phyloP scores from a whole-genome alignment of 805 yeast genomes.

The Ogataea minuta region DNA sequence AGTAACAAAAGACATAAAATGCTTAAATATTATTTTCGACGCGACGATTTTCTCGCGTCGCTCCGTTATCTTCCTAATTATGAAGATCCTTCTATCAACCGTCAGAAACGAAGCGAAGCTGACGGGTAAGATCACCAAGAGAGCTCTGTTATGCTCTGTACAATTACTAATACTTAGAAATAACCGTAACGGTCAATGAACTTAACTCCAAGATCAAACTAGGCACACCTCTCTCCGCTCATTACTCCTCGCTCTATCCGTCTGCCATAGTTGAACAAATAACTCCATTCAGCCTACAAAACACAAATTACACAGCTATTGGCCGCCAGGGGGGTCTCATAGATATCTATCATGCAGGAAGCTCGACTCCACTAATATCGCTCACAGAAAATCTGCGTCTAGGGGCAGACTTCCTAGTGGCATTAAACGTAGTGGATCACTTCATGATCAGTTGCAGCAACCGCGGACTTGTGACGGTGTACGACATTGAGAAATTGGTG shows the following conservation, averaged over 20 bases:
- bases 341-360: slow-evolving; percentile 16
- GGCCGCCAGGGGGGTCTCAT: slow-evolving; percentile 22
- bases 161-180: slow-evolving; percentile 13
- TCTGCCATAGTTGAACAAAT: slow-evolving; percentile 20
- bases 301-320: slow-evolving; percentile 15
- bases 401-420: slow-evolving; percentile 22
- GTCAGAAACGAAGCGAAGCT: slow-evolving; percentile 21
- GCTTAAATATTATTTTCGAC: slow-evolving; percentile 5
- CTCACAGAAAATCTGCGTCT: slow-evolving; percentile 19
- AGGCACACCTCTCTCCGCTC: slow-evolving; percentile 4
- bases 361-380: slow-evolving; percentile 11
- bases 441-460: slow-evolving; percentile 25
- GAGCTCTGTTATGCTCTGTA: slow-evolving; percentile 14
- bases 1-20: background rate
- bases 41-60: slow-evolving; percentile 11
- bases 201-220: slow-evolving; percentile 6
- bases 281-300: slow-evolving; percentile 6
- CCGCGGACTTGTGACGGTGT: slow-evolving; percentile 24
- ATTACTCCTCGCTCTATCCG: slow-evolving; percentile 7
- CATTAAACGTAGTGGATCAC: slow-evolving; percentile 18
- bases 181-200: slow-evolving; percentile 9
- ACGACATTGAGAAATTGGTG: slow-evolving; percentile 17
- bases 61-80: slow-evolving; percentile 12
- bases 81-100: slow-evolving; percentile 24
- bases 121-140: slow-evolving; percentile 17